Evolutionary conservation across 805 yeast genomes (phyloP), one percentile per base, ranked within the genome.

Genomic region (Saccharomyces mikatae): DNA sequence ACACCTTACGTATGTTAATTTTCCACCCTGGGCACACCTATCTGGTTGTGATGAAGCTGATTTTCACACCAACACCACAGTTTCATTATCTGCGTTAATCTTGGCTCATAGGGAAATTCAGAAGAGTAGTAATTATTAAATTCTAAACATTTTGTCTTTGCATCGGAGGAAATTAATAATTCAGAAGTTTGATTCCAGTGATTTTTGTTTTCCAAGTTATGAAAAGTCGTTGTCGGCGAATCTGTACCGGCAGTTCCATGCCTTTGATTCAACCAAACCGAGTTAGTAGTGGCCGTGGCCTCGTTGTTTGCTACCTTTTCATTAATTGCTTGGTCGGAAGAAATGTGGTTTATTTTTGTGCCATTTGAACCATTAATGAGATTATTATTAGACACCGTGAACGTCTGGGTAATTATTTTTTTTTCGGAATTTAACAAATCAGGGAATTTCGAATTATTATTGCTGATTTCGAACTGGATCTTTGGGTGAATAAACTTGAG

Each of bases 61-160:
- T 80, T 80, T 62, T 83, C 88, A 8, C 86, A 80, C 74, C 87
- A 81, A 2, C 78, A 74, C 86, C 87, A 84, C 48, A 84, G 63
- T 62, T 81, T 80, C 51, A 83, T 73, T 28, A 84, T 70, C 53
- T 80, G 76, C 58, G 82, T 81, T 54, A 85, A 68, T 56, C 71
- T 73, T 6, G 70, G 64, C 49, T 68, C 72, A 51, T 63, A 60
- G 41, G 58, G 56, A 26, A 56, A 49, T 44, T 59, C 61, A 24
- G 58, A 50, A 5, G 58, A 32, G 29, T 17, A 36, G 44, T 36
- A 36, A 10, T 36, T 36, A 17, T 36, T 36, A 6, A 36, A 36
- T 11, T 36, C 22, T 21, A 8, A n/a, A 17, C 17, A 10, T 21
- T 36, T 36, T n/a, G 22, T 17, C 11, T 36, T 36, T 17, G 24